Percentiles rank a stretch among this genome's conserved stretches.
Evolutionary conservation across 2,329 filamentous ascomycete species (phyloP).

Genomic region (Chrysoporthe puriensis): DNA sequence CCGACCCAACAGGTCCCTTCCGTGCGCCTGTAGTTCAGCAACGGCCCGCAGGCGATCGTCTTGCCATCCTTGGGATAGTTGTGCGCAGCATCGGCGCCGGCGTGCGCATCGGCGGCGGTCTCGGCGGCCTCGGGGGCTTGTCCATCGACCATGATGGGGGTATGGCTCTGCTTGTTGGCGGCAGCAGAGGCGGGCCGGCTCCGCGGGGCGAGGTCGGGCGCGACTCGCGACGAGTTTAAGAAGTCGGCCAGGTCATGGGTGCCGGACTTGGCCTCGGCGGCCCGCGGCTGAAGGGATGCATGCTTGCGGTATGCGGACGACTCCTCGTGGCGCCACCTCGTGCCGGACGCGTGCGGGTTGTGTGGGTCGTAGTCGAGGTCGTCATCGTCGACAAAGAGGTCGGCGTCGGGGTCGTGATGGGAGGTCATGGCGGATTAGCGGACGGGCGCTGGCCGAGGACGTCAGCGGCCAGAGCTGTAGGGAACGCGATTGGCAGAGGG

Average conservation of each 20-base stretch:
- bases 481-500: conserved; percentile 15
- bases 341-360: conserved; percentile 61
- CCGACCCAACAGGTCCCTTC: conserved; percentile 75
- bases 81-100: conserved; percentile 17
- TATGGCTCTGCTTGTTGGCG: conserved; percentile 38
- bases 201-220: conserved; percentile 39
- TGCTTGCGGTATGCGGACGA: conserved; percentile 58
- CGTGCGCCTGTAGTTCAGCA: conserved; percentile 80
- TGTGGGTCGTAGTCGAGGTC: conserved; percentile 39
- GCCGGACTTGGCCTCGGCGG: conserved; percentile 46
- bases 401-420: conserved; percentile 24
- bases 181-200: conserved; percentile 25
- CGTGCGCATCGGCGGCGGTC: conserved; percentile 17
- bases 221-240: conserved; percentile 57
- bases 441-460: conserved; percentile 16
- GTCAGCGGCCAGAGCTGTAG: conserved; percentile 11
- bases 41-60: conserved; percentile 71
- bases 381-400: conserved; percentile 30
- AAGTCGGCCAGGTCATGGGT: conserved; percentile 60
- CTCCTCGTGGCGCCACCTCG: conserved; percentile 67
- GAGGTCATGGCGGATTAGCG: conserved; percentile 19
- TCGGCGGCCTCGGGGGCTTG: conserved; percentile 39
- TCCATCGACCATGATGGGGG: conserved; percentile 54
- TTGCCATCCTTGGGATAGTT: conserved; percentile 48
- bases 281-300: conserved; percentile 39